Evolutionary conservation across 2,329 filamentous ascomycete species (phyloP).

Genomic region (Colletotrichum australisinense): DNA sequence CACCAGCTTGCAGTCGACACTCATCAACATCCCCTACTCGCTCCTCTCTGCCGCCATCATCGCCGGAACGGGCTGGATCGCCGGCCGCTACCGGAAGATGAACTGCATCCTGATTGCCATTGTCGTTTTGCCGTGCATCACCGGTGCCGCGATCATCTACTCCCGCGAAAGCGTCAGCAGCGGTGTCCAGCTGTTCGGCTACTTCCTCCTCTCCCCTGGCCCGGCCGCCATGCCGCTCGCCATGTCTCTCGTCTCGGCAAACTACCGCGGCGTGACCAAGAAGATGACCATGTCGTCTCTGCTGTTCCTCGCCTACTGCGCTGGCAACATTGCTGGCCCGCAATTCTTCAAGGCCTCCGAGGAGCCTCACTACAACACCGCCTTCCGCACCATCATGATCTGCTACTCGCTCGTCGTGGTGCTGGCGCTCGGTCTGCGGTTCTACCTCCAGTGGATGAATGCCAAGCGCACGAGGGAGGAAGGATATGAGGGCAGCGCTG

Average conservation of each 20-base stretch:
- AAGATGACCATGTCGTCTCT: constrained; percentile 69
- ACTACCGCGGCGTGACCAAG: constrained; percentile 68
- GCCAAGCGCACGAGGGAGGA: constrained; percentile 53
- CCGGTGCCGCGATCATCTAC: constrained; percentile 66
- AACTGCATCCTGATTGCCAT: constrained; percentile 63
- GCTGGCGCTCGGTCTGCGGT: constrained; percentile 55
- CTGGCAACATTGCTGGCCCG: constrained; percentile 67
- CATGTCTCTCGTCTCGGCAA: constrained; percentile 66
- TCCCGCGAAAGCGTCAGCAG: constrained; percentile 52
- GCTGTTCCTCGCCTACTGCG: constrained; percentile 66
- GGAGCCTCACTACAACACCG: constrained; percentile 63
- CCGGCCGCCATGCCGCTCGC: constrained; percentile 65
- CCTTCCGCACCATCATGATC: constrained; percentile 66
- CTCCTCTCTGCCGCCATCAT: constrained; percentile 61
- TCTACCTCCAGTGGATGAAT: constrained; percentile 61
- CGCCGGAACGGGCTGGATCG: constrained; percentile 60
- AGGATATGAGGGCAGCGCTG: constrained; percentile 56
- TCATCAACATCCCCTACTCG: constrained; percentile 70
- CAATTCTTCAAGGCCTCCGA: constrained; percentile 64
- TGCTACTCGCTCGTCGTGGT: constrained; percentile 64
- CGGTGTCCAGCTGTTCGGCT: constrained; percentile 64
- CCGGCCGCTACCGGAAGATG: constrained; percentile 61
- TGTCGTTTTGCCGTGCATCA: constrained; percentile 62
- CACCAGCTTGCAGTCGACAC: constrained; percentile 62
- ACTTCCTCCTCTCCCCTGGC: constrained; percentile 66